A percentile compares a stretch with the other conserved stretches of the same genome.
Conservation (phyloP, 768 basidiomycete species). For the Rhizopogon rudus region DNA sequence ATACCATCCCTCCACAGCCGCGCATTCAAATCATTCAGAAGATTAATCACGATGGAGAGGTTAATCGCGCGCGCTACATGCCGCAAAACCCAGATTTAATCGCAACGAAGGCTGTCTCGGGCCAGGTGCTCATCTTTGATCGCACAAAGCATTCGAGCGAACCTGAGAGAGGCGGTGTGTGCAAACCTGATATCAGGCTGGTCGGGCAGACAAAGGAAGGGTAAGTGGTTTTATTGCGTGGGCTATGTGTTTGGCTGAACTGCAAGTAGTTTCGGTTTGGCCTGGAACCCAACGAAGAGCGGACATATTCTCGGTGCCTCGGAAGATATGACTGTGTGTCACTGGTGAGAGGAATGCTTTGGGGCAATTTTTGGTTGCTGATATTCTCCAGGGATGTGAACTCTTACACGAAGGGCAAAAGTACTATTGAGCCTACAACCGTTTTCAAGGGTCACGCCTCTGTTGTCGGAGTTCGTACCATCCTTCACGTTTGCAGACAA, state of each 20-base stretch:
- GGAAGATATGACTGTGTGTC: constrained; percentile 93
- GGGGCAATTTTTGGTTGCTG: neutral
- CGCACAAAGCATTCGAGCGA: constrained; percentile 95
- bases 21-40: constrained; percentile 87
- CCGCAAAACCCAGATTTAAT: constrained; percentile 97
- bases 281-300: constrained; percentile 82
- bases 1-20: constrained; percentile 79
- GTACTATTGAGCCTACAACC: constrained; percentile 76
- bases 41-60: constrained; percentile 94
- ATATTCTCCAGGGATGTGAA: constrained; percentile 74
- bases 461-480: constrained; percentile 75
- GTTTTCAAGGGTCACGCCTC: constrained; percentile 87
- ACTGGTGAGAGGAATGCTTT: constrained; percentile 53
- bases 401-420: constrained; percentile 75
- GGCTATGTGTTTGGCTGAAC: constrained; percentile 3
- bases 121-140: constrained; percentile 94
- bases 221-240: constrained; percentile 39
- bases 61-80: constrained; percentile 98
- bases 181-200: constrained; percentile 87
- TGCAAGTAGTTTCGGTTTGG: constrained; percentile 78
- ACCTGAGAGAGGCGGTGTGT: constrained; percentile 78
- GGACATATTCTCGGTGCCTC: constrained; percentile 90
- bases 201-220: constrained; percentile 92
- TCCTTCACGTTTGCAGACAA: neutral
- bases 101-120: constrained; percentile 89